These are phyloP conservation scores for Ceriops zippeliana DNA, from an alignment of 345 rosid genomes.

Conservation along the genomic window DNA sequence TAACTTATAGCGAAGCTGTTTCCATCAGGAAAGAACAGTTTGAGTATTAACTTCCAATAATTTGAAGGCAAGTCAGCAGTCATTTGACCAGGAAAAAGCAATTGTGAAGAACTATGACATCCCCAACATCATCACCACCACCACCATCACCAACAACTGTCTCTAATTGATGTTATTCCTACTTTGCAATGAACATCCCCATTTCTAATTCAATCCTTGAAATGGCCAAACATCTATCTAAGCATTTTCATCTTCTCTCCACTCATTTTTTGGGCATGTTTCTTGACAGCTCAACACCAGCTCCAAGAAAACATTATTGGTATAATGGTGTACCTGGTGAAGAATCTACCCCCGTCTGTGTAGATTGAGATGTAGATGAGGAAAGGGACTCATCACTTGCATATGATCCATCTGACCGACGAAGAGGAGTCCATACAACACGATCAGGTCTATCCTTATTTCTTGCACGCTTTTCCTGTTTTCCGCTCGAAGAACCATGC, in stretches of 20 bases:
- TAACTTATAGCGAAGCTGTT: not conserved
- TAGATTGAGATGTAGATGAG: slow-evolving; percentile 26
- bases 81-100: too few relatives aligned
- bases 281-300: not conserved
- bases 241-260: too few relatives aligned
- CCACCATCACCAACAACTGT: too few relatives aligned
- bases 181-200: too few relatives aligned
- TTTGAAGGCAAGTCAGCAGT: too few relatives aligned
- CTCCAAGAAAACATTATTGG: not conserved
- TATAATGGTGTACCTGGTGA: slow-evolving; percentile 21
- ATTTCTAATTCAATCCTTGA: too few relatives aligned
- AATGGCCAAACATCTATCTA: too few relatives aligned
- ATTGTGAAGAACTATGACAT: too few relatives aligned
- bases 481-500: slow-evolving; percentile 36
- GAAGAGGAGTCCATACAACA: slow-evolving; percentile 66
- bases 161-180: too few relatives aligned
- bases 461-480: slow-evolving; percentile 48
- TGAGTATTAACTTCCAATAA: too few relatives aligned
- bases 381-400: slow-evolving; percentile 46
- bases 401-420: slow-evolving; percentile 50
- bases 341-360: slow-evolving; percentile 20
- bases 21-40: too few relatives aligned
- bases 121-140: too few relatives aligned
- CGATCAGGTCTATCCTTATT: slow-evolving; percentile 78
- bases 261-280: not conserved